Evolutionary conservation across 73 alveolate genomes (phyloP).

Genomic region (Paramecium caudatum): DNA sequence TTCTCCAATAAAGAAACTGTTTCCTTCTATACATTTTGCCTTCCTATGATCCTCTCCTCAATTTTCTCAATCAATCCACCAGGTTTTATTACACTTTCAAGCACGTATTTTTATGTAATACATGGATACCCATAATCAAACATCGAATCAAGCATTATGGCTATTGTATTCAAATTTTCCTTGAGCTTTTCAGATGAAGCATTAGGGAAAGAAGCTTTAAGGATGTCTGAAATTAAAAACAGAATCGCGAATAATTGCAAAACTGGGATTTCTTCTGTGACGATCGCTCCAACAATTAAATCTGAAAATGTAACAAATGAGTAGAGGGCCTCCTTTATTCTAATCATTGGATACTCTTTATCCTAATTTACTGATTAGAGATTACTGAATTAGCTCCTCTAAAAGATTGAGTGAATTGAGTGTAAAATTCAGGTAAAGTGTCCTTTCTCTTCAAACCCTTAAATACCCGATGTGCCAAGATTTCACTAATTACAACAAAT

Average conservation of each 20-base stretch:
- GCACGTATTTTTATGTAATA: slow-evolving; percentile 72
- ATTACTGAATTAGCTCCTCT: slow-evolving; percentile 60
- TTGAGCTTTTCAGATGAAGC: slow-evolving; percentile 68
- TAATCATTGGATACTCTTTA: slow-evolving; percentile 72
- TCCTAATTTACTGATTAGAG: slow-evolving; percentile 57
- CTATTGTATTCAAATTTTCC: slow-evolving; percentile 46
- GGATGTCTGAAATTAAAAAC: slow-evolving; percentile 52
- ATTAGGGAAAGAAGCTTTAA: neutral
- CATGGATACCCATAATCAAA: slow-evolving; percentile 73
- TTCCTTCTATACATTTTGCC: slow-evolving; percentile 68
- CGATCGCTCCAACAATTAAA: slow-evolving; percentile 60
- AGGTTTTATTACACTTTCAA: slow-evolving; percentile 66
- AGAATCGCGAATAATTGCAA: slow-evolving; percentile 41
- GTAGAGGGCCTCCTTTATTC: slow-evolving; percentile 67
- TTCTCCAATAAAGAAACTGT: slow-evolving; percentile 62
- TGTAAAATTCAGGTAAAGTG: slow-evolving; percentile 68
- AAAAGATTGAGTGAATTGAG: slow-evolving; percentile 38
- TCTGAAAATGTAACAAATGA: slow-evolving; percentile 66
- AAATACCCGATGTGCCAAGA: slow-evolving; percentile 61
- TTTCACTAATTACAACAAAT: slow-evolving; percentile 53
- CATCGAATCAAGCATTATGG: slow-evolving; percentile 69
- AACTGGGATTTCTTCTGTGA: slow-evolving; percentile 68
- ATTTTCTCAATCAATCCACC: slow-evolving; percentile 70
- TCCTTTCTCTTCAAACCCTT: slow-evolving; percentile 71
- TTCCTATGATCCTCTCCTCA: slow-evolving; percentile 72